These are phyloP conservation scores for Pistacia vera DNA, from an alignment of 345 rosid genomes.

Conservation along the genomic window DNA sequence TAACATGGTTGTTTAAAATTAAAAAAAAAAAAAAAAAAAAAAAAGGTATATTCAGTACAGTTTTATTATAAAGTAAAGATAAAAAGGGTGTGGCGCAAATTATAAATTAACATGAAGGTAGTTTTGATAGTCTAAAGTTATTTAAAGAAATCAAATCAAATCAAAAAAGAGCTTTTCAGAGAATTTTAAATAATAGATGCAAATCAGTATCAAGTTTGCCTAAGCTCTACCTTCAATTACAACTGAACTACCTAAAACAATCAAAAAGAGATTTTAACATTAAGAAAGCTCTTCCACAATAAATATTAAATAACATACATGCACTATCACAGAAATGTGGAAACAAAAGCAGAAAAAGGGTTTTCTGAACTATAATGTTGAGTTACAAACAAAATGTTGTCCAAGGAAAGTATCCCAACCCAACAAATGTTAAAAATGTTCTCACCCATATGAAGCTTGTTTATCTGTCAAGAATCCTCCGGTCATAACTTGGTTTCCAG, in stretches of 20 bases:
- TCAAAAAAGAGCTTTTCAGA: not conserved
- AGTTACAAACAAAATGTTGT: not conserved
- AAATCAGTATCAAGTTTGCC: not conserved
- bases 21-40: too few relatives aligned
- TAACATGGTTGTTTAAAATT: too few relatives aligned
- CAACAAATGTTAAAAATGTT: not conserved
- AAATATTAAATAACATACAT: not conserved
- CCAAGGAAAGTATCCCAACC: not conserved
- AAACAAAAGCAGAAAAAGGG: not conserved
- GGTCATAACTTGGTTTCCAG: constrained; percentile 89
- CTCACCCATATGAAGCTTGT: constrained; percentile 92
- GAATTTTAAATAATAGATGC: not conserved
- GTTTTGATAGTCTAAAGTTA: too few relatives aligned
- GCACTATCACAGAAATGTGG: not conserved
- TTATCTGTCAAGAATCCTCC: constrained; percentile 97
- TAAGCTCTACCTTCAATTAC: not conserved
- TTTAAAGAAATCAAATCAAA: too few relatives aligned
- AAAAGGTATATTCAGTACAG: too few relatives aligned
- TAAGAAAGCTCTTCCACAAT: not conserved
- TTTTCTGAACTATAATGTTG: not conserved
- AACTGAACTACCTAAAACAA: not conserved
- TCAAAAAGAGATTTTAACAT: too few relatives aligned
- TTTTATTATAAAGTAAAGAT: too few relatives aligned
- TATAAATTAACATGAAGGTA: too few relatives aligned
- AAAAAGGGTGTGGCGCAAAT: too few relatives aligned